phyloP scores from a whole-genome alignment of 805 yeast genomes.

The Monosporozyma servazzii region DNA sequence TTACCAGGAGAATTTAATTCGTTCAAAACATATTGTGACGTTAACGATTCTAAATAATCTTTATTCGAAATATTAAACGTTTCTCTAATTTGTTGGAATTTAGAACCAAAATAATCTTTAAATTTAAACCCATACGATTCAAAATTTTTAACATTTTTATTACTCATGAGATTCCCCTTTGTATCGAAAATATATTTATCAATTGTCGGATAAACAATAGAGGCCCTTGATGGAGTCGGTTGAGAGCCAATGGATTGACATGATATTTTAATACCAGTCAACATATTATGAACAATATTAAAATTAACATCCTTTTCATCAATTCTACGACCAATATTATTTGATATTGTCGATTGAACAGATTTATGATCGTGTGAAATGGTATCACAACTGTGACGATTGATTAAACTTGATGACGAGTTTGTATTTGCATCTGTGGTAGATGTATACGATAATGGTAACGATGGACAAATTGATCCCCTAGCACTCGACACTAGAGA shows the following conservation, averaged over 20 bases:
- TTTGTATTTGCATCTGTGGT: background rate
- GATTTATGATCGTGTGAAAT: background rate
- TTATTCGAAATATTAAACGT: conserved; percentile 89
- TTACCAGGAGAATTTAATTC: conserved; percentile 95
- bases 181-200: conserved; percentile 63
- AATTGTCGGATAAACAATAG: conserved; percentile 61
- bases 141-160: conserved; percentile 58
- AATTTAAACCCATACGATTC: conserved; percentile 96
- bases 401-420: background rate
- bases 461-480: background rate
- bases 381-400: background rate
- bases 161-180: background rate
- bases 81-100: conserved; percentile 74
- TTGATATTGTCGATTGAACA: background rate
- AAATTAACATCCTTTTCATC: conserved; percentile 90
- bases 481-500: background rate
- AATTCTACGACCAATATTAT: conserved; percentile 61
- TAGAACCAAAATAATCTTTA: conserved; percentile 92
- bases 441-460: background rate
- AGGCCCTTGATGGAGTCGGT: conserved; percentile 53
- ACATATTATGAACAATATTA: conserved; percentile 92
- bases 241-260: background rate
- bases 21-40: conserved; percentile 84
- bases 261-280: conserved; percentile 82
- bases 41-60: conserved; percentile 83